phyloP scores from a whole-genome alignment of 441 rosid species.

The Kokia cookei region DNA sequence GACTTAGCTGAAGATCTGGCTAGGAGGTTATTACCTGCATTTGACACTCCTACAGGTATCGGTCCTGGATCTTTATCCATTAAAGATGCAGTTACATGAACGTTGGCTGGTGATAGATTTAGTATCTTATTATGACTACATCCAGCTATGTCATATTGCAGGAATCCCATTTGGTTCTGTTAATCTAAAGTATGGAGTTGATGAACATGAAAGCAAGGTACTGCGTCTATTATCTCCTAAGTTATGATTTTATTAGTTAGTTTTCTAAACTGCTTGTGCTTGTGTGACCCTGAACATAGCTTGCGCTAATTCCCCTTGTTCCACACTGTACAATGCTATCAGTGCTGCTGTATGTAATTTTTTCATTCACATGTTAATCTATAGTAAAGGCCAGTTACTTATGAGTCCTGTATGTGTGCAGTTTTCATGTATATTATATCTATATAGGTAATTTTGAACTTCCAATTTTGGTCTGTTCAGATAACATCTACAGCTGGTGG shows the following conservation, averaged over 20 bases:
- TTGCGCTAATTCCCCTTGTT: not conserved
- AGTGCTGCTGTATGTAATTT: not conserved
- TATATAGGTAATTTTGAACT: slow-evolving; percentile 3
- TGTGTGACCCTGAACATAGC: not conserved
- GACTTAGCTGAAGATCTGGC: slow-evolving; percentile 83
- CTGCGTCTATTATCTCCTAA: slow-evolving; percentile 9
- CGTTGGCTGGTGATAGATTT: not conserved
- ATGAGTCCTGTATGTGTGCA: not conserved
- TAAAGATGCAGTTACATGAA: not conserved
- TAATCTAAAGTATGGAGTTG: slow-evolving; percentile 86
- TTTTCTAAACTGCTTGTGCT: not conserved
- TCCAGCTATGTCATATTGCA: slow-evolving; percentile 29
- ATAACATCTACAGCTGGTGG: slow-evolving; percentile 99
- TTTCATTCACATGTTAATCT: not conserved
- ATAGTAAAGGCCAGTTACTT: not conserved
- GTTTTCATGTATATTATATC: not conserved
- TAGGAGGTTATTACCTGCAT: slow-evolving; percentile 86
- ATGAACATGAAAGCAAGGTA: slow-evolving; percentile 98
- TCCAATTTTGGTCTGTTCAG: slow-evolving; percentile 38
- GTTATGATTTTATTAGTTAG: slow-evolving; percentile 9
- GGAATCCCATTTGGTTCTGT: slow-evolving; percentile 98
- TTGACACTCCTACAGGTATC: slow-evolving; percentile 96
- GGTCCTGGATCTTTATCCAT: slow-evolving; percentile 4
- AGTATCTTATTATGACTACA: slow-evolving; percentile 10
- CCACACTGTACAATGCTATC: not conserved